Percentiles rank a stretch among this genome's conserved stretches.
Evolutionary conservation across 23 red algal species (phyloP).

Genomic region (Gracilaria caudata): DNA sequence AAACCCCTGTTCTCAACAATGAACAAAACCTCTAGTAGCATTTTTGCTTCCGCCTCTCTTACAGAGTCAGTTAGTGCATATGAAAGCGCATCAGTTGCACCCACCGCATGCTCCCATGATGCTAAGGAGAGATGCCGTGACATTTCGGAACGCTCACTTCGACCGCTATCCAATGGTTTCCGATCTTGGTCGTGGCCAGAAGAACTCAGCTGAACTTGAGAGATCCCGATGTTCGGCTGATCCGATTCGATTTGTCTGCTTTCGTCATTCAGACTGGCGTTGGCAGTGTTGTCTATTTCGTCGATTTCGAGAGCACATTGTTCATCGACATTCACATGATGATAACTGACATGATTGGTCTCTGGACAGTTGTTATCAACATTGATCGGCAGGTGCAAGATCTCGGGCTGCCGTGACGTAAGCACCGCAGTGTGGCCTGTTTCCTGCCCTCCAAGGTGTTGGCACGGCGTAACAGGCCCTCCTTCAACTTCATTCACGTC

Average conservation of each 20-base stretch:
- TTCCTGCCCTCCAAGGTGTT: neutral
- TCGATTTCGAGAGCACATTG: neutral
- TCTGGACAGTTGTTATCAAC: neutral
- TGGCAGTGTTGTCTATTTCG: neutral
- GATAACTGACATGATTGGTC: neutral
- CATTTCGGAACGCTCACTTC: neutral
- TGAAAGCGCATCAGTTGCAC: neutral
- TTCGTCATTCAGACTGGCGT: too few relatives aligned
- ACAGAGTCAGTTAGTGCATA: neutral
- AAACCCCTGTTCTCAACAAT: neutral
- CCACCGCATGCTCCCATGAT: constrained; percentile 1
- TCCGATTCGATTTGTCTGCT: too few relatives aligned
- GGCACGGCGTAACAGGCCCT: neutral
- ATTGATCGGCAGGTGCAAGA: neutral
- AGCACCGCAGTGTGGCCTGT: too few relatives aligned
- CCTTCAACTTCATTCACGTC: neutral
- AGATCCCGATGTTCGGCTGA: too few relatives aligned
- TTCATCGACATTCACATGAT: neutral
- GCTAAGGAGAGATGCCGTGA: neutral
- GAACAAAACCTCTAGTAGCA: neutral
- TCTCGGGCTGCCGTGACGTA: neutral
- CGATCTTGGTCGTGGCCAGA: neutral
- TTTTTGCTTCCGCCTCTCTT: neutral
- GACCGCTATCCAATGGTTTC: neutral
- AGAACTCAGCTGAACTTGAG: too few relatives aligned